Conservation (phyloP, 768 basidiomycete genomes). For the Porpolomopsis calyptriformis region DNA sequence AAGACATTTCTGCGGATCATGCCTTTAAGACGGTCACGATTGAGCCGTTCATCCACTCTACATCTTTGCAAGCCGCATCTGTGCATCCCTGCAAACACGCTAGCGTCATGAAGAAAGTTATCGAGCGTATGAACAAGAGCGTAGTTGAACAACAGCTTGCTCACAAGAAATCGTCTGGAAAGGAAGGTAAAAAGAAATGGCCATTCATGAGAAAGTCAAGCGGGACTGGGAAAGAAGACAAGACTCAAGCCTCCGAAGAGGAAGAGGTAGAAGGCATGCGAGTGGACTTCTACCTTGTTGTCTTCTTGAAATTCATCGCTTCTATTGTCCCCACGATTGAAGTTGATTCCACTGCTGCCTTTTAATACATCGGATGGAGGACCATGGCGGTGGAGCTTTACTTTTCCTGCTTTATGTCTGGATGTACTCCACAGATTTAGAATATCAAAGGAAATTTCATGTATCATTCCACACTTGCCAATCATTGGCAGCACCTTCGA, state of each 20-base stretch:
- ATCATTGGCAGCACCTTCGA: no score
- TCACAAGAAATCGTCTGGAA: slow-evolving; percentile 37
- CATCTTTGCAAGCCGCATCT: slow-evolving; percentile 75
- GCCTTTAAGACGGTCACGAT: slow-evolving; percentile 98
- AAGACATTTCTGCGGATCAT: slow-evolving; percentile 95
- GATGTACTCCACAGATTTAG: not conserved
- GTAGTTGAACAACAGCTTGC: slow-evolving; percentile 77
- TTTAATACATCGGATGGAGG: slow-evolving; percentile 24
- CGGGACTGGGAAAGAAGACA: slow-evolving; percentile 45
- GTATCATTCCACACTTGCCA: no score
- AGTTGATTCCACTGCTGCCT: slow-evolving; percentile 83
- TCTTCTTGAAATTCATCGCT: slow-evolving; percentile 98
- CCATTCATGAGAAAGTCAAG: slow-evolving; percentile 67
- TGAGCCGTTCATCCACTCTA: slow-evolving; percentile 93
- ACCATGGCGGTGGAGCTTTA: not conserved
- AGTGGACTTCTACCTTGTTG: slow-evolving; percentile 96
- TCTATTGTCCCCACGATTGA: slow-evolving; percentile 98
- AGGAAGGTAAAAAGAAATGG: slow-evolving; percentile 69
- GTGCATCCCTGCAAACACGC: slow-evolving; percentile 99
- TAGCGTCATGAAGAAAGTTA: slow-evolving; percentile 99
- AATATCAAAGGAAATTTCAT: not conserved
- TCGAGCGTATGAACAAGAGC: slow-evolving; percentile 92
- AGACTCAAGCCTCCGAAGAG: slow-evolving; percentile 36
- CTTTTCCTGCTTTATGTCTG: not conserved
- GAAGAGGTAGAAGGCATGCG: slow-evolving; percentile 83